Percentiles rank a stretch among this genome's conserved stretches.
These are phyloP conservation scores for Erodium moschatum DNA, from an alignment of 441 rosid species.

Conservation along the genomic window DNA sequence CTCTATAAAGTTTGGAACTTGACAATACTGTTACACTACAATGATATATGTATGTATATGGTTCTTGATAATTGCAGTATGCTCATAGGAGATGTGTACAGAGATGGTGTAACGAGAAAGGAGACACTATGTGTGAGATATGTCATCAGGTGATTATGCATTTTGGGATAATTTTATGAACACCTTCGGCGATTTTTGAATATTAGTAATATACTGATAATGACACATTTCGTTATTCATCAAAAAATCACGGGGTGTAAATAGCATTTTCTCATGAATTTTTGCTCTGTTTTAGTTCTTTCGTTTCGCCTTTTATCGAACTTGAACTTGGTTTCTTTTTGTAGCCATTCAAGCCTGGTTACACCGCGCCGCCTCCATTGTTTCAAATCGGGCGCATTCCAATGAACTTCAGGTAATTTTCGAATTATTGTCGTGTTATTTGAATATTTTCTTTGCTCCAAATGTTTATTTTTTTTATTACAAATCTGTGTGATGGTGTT, in stretches of 20 bases:
- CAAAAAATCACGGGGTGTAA: too few relatives aligned
- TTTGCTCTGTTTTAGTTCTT: too few relatives aligned
- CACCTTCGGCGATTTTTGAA: too few relatives aligned
- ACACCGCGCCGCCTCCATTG: conserved; percentile 75
- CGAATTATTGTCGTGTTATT: background rate
- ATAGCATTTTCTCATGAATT: too few relatives aligned
- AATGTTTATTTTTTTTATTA: conserved; percentile 1
- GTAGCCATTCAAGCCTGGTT: conserved; percentile 79
- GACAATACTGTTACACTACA: too few relatives aligned
- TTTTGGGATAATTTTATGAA: too few relatives aligned
- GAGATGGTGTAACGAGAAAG: conserved; percentile 78
- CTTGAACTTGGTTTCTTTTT: conserved; percentile 4
- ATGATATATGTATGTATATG: too few relatives aligned
- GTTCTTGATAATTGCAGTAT: conserved; percentile 32
- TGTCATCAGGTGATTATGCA: conserved; percentile 49
- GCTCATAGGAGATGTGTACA: conserved; percentile 77
- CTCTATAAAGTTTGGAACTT: background rate
- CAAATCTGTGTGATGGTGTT: conserved; percentile 10
- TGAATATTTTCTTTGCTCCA: background rate
- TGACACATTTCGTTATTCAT: too few relatives aligned
- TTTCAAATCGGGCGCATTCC: conserved; percentile 69
- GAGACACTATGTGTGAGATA: conserved; percentile 65
- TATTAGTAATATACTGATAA: too few relatives aligned
- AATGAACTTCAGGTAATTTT: conserved; percentile 51
- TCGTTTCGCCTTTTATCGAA: too few relatives aligned